phyloP scores from a whole-genome alignment of 192 early-diverging fungal species.

The Podochytrium sp. region DNA sequence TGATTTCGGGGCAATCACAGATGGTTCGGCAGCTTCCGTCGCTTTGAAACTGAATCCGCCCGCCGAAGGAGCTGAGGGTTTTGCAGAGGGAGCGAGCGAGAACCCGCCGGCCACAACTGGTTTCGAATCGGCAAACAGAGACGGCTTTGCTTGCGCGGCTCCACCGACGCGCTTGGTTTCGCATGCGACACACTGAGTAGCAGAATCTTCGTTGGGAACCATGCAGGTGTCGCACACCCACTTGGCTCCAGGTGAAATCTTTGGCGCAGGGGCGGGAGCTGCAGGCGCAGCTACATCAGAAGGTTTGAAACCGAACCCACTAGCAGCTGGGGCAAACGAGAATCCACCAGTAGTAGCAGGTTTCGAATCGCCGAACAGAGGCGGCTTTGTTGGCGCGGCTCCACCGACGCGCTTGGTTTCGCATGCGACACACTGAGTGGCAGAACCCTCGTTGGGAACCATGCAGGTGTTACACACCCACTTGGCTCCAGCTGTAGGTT shows the following conservation, averaged over 20 bases:
- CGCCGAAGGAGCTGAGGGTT: not conserved
- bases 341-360: not conserved
- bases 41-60: conserved; percentile 11
- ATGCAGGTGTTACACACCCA: conserved; percentile 22
- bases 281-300: too few relatives aligned
- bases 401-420: conserved; percentile 11
- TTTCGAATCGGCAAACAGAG: not conserved
- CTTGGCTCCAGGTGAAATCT: too few relatives aligned
- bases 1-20: not conserved
- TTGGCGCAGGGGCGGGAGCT: not conserved
- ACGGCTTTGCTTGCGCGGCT: not conserved
- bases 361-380: not conserved
- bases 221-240: conserved; percentile 24
- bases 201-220: conserved; percentile 12
- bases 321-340: too few relatives aligned
- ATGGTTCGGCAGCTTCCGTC: not conserved
- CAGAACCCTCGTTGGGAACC: conserved; percentile 14
- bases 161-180: conserved; percentile 11
- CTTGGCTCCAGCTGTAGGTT: not conserved
- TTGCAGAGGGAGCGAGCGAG: not conserved
- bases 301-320: too few relatives aligned
- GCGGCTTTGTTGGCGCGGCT: not conserved
- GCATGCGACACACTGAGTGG: conserved; percentile 18
- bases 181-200: conserved; percentile 19
- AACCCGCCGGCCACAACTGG: not conserved